These are phyloP conservation scores for Spiraea crenata DNA, from an alignment of 331 rosid species.

Conservation along the genomic window DNA sequence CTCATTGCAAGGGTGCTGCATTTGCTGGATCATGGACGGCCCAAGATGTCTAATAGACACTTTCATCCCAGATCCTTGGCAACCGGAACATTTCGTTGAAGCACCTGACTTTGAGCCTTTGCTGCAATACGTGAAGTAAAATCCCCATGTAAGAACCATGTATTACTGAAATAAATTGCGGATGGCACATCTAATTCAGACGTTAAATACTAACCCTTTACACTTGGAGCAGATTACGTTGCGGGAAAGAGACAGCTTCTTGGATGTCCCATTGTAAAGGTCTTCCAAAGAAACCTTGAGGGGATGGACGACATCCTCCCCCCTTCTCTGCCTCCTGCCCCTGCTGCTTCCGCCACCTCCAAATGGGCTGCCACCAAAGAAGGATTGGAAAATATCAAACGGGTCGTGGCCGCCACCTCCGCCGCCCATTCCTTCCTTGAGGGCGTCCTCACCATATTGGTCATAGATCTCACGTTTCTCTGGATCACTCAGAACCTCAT, in stretches of 20 bases:
- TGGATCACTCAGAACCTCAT: constrained; percentile 85
- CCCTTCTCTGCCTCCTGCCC: constrained; percentile 62
- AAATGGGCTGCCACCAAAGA: constrained; percentile 87
- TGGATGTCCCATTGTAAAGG: constrained; percentile 49
- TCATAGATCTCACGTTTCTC: constrained; percentile 93
- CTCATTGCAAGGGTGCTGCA: constrained; percentile 94
- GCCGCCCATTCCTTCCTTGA: constrained; percentile 98
- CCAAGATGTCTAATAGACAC: constrained; percentile 88
- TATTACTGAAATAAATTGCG: neutral
- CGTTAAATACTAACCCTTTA: constrained; percentile 44
- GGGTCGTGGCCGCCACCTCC: constrained; percentile 88
- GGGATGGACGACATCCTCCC: constrained; percentile 59
- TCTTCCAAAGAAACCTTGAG: constrained; percentile 63
- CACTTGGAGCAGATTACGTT: constrained; percentile 50
- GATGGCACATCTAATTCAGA: neutral
- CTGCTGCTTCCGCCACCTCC: constrained; percentile 63
- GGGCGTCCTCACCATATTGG: constrained; percentile 91
- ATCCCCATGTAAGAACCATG: neutral
- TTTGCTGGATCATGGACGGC: constrained; percentile 94
- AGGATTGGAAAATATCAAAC: constrained; percentile 81
- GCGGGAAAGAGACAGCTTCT: constrained; percentile 58
- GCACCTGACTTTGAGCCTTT: constrained; percentile 97
- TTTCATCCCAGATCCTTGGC: constrained; percentile 96
- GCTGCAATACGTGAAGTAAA: constrained; percentile 31
- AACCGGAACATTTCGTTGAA: constrained; percentile 74